Percentiles rank a stretch among this genome's conserved stretches.
Evolutionary conservation across 371 early-diverging fungal species (phyloP).

Genomic region (Mucor piriformis): DNA sequence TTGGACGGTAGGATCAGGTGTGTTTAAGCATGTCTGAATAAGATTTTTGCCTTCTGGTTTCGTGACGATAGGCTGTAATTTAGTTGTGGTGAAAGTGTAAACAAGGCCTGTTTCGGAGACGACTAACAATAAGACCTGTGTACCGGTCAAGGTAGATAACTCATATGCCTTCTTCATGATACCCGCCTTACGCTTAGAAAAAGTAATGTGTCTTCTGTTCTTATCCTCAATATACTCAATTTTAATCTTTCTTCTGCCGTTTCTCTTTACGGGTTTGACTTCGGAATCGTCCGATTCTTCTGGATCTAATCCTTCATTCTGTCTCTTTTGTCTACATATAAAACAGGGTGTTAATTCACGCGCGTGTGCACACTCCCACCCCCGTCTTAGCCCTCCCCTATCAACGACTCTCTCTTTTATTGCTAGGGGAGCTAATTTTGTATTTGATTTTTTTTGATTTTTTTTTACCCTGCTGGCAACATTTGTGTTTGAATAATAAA

Average conservation of each 20-base stretch:
- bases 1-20: conserved; percentile 59
- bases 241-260: conserved; percentile 93
- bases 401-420: not conserved
- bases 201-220: conserved; percentile 95
- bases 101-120: conserved; percentile 98
- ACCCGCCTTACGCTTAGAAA: conserved; percentile 98
- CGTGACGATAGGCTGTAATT: conserved; percentile 94
- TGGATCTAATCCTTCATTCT: conserved; percentile 22
- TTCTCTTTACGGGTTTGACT: conserved; percentile 64
- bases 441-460: not conserved
- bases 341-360: not conserved
- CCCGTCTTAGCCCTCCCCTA: too few species aligned
- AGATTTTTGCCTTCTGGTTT: conserved; percentile 93
- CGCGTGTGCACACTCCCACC: too few species aligned
- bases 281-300: conserved; percentile 56
- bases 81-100: conserved; percentile 97
- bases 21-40: conserved; percentile 94
- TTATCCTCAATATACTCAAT: conserved; percentile 98
- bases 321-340: conserved; percentile 17
- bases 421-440: too few species aligned
- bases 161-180: conserved; percentile 99
- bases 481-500: conserved; percentile 3
- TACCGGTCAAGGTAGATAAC: conserved; percentile 94
- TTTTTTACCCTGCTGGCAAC: conserved; percentile 17
- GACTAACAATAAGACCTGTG: conserved; percentile 94